These are phyloP conservation scores for Lojkania enalia DNA, from an alignment of 2,329 filamentous ascomycete genomes.

Conservation along the genomic window DNA sequence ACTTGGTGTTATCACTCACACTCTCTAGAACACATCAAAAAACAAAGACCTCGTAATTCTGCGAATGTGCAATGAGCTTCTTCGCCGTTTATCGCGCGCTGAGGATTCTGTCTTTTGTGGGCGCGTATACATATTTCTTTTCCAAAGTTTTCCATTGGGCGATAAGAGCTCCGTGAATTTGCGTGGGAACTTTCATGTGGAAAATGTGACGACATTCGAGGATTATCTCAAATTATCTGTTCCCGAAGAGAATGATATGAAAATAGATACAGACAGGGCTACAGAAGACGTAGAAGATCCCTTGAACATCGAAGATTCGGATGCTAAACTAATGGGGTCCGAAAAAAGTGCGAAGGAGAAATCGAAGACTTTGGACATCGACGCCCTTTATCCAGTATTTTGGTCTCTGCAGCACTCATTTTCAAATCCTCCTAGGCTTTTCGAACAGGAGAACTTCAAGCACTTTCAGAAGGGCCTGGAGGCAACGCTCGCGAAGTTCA, in stretches of 20 bases:
- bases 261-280: constrained; percentile 60
- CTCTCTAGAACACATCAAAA: constrained; percentile 36
- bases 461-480: constrained; percentile 66
- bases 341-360: constrained; percentile 55
- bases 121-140: constrained; percentile 96
- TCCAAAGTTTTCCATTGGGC: constrained; percentile 94
- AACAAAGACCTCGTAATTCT: constrained; percentile 87
- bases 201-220: constrained; percentile 89
- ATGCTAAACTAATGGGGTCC: constrained; percentile 46
- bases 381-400: constrained; percentile 84
- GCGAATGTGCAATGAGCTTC: constrained; percentile 90
- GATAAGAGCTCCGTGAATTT: constrained; percentile 98
- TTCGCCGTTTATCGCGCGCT: constrained; percentile 90
- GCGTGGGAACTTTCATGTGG: constrained; percentile 90
- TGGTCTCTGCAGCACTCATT: constrained; percentile 93
- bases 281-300: constrained; percentile 33
- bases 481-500: constrained; percentile 74
- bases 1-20: constrained; percentile 24
- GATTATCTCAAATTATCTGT: constrained; percentile 50
- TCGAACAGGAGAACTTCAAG: constrained; percentile 69
- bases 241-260: constrained; percentile 61
- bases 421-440: constrained; percentile 83
- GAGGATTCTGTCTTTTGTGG: constrained; percentile 98
- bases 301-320: constrained; percentile 40
- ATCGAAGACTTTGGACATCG: constrained; percentile 59